Evolutionary conservation across 139 green algal genomes (phyloP), one percentile per base, ranked within the genome.

Genomic region (Pleodorina starrii): DNA sequence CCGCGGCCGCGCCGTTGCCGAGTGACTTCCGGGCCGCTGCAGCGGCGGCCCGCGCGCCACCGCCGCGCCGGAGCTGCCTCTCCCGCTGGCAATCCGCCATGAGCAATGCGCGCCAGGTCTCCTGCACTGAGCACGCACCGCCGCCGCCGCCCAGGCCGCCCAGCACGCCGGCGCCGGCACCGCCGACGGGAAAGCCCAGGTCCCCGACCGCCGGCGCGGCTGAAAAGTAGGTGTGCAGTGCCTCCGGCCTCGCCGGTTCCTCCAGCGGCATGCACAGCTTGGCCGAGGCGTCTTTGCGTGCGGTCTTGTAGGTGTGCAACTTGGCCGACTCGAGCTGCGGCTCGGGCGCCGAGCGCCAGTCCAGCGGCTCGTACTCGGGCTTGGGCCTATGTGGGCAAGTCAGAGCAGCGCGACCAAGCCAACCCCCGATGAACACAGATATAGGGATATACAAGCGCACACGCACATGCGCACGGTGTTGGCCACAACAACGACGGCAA

Each of bases 231-330:
- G 44, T 27, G 74, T 21, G 12, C 44, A 82, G n/a, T 12, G 46
- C 74, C 29, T 82, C 74, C 14, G 25, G 44, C 44, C 74, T 21
- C 1, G n/a, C 29, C 2, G 74, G 74, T 44, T 82, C 74, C 74
- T 82, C 74, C 27, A 32, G 43, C 44, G 74, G 43, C 44, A 82
- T 10, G n/a, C 43, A 63, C 32, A 82, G 74, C 44, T 82, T 82
- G 1, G 43, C 44, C 14, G 74, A 46, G n/a, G 74, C 74, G 74
- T 82, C 74, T 2, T 27, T 44, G 4, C 74, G 43, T 1, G 43
- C 44, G 14, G 43, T 82, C 74, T 82, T 82, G 74, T 82, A 82
- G 46, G 43, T 63, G 74, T 82, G 74, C 14, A 44, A 25, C 10
- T n/a, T 25, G 16, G 66, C 74, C 6, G 46, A 23, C 44, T 82